Evolutionary conservation across 208 protist species (phyloP).

Genomic region (Wallacemonas collosoma): DNA sequence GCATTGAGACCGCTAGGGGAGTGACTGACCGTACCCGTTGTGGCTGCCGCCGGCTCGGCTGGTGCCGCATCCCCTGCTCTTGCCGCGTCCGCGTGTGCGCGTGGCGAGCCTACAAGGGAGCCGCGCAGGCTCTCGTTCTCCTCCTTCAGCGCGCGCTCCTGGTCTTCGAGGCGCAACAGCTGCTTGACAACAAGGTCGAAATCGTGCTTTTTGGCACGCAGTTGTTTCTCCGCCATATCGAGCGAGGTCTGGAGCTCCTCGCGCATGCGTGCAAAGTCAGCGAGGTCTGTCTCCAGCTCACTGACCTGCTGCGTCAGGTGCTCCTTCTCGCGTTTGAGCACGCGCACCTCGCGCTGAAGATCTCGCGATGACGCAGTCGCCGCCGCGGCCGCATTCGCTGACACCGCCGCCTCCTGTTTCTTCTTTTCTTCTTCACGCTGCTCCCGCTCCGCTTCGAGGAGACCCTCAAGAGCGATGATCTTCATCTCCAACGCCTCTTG

Average conservation of each 20-base stretch:
- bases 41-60: neutral
- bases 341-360: constrained; percentile 17
- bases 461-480: neutral
- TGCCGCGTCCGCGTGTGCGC: neutral
- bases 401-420: neutral
- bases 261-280: constrained; percentile 63
- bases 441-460: constrained; percentile 23
- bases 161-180: constrained; percentile 49
- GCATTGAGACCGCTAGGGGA: constrained; percentile 2
- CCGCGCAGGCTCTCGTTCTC: constrained; percentile 14
- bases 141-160: constrained; percentile 33
- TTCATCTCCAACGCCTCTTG: constrained; percentile 13
- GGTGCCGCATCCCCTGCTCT: neutral
- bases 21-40: neutral
- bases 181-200: constrained; percentile 53
- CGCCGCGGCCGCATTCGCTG: neutral
- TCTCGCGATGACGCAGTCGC: neutral
- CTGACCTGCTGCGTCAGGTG: constrained; percentile 37
- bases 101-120: constrained; percentile 6
- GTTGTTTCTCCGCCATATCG: constrained; percentile 41
- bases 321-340: constrained; percentile 27
- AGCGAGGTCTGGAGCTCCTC: constrained; percentile 47
- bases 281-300: constrained; percentile 72
- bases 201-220: constrained; percentile 65
- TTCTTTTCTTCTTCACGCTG: constrained; percentile 21